Evolutionary conservation across 1,284 basidiomycete genomes (phyloP), one percentile per base, ranked within the genome.

Genomic region (Amylostereum chailletii): DNA sequence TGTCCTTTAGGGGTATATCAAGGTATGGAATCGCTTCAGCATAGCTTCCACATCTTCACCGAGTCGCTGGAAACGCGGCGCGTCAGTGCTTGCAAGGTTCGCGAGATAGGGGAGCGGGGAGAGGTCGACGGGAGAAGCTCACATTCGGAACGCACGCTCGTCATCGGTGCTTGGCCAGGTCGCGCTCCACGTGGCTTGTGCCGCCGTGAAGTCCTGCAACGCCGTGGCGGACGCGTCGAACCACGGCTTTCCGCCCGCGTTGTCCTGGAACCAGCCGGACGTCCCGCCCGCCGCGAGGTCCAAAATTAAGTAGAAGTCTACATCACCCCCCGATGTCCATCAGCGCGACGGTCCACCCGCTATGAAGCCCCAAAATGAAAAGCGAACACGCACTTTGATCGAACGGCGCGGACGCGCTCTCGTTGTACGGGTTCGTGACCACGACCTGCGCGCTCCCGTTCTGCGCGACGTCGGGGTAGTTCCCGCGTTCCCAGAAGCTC

Each of bases 191-290:
- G 75, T 69, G 45, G 71, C 64, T 62, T 81, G 79, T 2, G 77
- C 74, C 30, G 66, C 60, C 59, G 83, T 81, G 58, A 90, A 90
- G 54, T 87, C 83, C 31, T 66, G 67, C 76, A 83, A 81, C 2
- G 86, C 83, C 51, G 76, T 79, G 43, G 54, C 65, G 2, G 83
- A 84, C 45, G 74, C 72, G 63, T 90, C 86, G 49, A 81, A 70
- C 90, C 90, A 94, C 30, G 86, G 83, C 67, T 92, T 94, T 50
- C 75, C 73, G 47, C 79, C 80, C 10, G 78, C 65, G 33, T 72
- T 71, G 60, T 92, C 89, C 10, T 85, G 85, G 77, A 94, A 94
- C 86, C 86, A 93, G 19, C 90, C 91, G 59, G 85, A 89, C 33
- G 87, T 92, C 4, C 87, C 86, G 3, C 91, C 91, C 26, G 82